Base-by-base conservation (phyloP, 1,284 basidiomycete species). In the Melampsora americana region DNA sequence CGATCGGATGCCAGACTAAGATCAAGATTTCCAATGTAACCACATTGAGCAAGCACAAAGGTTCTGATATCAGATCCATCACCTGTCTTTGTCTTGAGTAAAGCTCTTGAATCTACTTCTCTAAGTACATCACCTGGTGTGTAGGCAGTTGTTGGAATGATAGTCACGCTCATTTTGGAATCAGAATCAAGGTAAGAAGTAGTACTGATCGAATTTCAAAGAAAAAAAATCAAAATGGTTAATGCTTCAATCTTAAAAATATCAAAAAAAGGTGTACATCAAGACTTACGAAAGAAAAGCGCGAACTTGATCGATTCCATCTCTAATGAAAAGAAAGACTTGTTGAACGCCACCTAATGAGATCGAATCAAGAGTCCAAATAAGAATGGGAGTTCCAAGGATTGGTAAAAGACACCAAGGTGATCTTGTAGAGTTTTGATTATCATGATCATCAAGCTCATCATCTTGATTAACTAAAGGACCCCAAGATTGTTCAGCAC, bases 281-380 rank as follows among this genome's bases (percentile, higher is more conserved):
- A 7, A 39, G 61, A 84, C 89, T 82, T 80, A 94, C 92, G 86
- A 87, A 81, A 95, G 90, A 78, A 89, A 92, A 14, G 87, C 86
- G 82, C 90, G 90, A 80, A 95, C 90, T 81, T 90, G 89, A 74
- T 90, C 89, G 12, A 92, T 88, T 83, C 95, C 79, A 89, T 95
- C 81, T 89, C 88, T 84, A 89, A 95, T 79, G 78, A 98, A 90
- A 73, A 99, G 90, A 83, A 97, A 95, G 78, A 97, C 92, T 84
- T 98, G 92, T 81, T 95, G 91, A 62, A 98, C 94, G 70, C 93
- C 93, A 44, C 93, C 92, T 23, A 94, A 86, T 42, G 92, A 90
- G 64, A 99, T 87, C 81, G 91, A 91, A 83, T 99, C 95, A 78
- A 99, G 90, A 1, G 95, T 97, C 93, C 95, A 98, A 80, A 93